Percentiles rank a stretch among this genome's conserved stretches.
phyloP scores from a whole-genome alignment of 75 land plant genomes.

The Cunninghamia lanceolata region DNA sequence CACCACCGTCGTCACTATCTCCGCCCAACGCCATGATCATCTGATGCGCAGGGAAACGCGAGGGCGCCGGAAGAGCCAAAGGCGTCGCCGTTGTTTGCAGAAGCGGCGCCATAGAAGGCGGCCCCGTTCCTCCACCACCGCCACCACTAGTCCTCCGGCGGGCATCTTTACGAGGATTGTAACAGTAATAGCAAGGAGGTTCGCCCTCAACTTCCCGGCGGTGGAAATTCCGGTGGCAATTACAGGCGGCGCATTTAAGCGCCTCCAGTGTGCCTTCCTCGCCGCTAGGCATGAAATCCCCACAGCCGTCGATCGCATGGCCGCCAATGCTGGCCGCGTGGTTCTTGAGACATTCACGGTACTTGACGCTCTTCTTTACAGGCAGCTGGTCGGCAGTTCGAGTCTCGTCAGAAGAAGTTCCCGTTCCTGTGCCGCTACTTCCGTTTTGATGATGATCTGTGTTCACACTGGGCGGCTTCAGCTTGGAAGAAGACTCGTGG shows the following conservation, averaged over 20 bases:
- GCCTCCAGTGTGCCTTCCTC: conserved; percentile 55
- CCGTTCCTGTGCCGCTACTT: background rate
- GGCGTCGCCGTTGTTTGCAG: background rate
- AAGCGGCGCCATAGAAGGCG: background rate
- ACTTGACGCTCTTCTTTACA: conserved; percentile 22
- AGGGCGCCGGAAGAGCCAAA: conserved; percentile 2
- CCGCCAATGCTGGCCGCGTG: conserved; percentile 64
- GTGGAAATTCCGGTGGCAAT: conserved; percentile 73
- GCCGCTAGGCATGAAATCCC: conserved; percentile 70
- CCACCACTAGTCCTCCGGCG: background rate
- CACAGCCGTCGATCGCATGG: conserved; percentile 65
- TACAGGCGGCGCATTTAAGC: conserved; percentile 60
- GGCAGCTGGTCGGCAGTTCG: background rate
- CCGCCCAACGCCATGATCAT: conserved; percentile 10
- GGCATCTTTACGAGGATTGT: no score
- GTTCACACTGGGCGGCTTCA: background rate
- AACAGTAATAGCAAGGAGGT: background rate
- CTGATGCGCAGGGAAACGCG: conserved; percentile 9
- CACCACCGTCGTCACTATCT: background rate
- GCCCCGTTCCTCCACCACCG: background rate
- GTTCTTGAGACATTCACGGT: conserved; percentile 59
- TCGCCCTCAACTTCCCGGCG: conserved; percentile 35
- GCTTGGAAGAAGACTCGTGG: background rate
- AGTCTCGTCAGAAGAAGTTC: background rate
- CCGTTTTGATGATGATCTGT: conserved; percentile 5